These are phyloP conservation scores for Hyaloscypha variabilis DNA, from an alignment of 495 filamentous ascomycete genomes.

Conservation along the genomic window DNA sequence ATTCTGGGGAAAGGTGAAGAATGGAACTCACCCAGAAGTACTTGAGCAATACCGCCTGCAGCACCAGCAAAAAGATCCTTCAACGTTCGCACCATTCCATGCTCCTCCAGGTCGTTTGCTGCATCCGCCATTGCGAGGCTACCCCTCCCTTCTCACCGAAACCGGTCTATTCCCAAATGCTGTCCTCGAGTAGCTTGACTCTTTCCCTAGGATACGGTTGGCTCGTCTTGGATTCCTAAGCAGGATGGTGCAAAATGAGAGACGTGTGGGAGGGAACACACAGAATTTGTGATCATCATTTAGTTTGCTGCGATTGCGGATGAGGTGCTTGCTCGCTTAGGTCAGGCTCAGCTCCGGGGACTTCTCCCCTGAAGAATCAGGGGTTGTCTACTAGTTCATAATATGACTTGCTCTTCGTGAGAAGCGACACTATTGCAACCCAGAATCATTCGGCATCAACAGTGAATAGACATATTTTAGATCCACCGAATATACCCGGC, in stretches of 20 bases:
- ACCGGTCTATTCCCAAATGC: not conserved
- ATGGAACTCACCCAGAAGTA: constrained; percentile 77
- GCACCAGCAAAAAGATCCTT: constrained; percentile 95
- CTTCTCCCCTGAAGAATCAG: no score
- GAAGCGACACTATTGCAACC: no score
- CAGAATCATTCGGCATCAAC: no score
- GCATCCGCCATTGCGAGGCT: constrained; percentile 29
- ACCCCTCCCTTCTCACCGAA: constrained; percentile 17
- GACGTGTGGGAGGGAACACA: not conserved
- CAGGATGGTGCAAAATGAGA: not conserved
- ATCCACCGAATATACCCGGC: no score
- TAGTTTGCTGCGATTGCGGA: not conserved
- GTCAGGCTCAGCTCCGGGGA: not conserved
- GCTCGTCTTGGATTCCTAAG: not conserved
- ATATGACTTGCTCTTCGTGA: no score
- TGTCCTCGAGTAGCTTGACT: not conserved
- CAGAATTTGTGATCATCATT: not conserved
- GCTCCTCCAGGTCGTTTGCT: constrained; percentile 31
- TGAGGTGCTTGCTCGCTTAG: constrained; percentile 4
- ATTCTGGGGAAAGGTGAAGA: not conserved
- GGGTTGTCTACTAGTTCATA: not conserved
- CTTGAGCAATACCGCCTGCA: constrained; percentile 89
- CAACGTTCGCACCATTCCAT: constrained; percentile 50
- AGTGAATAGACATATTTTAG: no score
- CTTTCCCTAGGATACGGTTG: not conserved